These are phyloP conservation scores for Aspergillus fijiensis DNA, from an alignment of 2,329 filamentous ascomycete species.

Conservation along the genomic window DNA sequence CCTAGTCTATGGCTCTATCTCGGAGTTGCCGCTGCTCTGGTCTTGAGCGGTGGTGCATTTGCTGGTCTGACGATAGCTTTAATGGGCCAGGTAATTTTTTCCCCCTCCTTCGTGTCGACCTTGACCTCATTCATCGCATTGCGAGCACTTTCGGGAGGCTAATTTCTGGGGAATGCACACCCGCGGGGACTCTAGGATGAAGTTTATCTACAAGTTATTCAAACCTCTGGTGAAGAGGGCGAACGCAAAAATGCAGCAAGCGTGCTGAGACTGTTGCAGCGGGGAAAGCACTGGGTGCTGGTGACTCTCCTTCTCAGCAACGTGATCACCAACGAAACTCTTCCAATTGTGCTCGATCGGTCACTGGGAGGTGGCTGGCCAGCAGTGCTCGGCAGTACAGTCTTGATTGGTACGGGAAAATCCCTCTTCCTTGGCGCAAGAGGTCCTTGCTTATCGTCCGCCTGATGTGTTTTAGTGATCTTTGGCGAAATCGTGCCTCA, in stretches of 20 bases:
- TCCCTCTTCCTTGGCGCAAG: neutral
- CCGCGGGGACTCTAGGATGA: slow-evolving; percentile 64
- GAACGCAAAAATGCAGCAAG: slow-evolving; percentile 82
- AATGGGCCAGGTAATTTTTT: slow-evolving; percentile 59
- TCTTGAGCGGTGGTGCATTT: slow-evolving; percentile 87
- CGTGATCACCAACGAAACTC: slow-evolving; percentile 95
- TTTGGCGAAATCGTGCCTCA: slow-evolving; percentile 97
- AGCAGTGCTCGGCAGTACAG: slow-evolving; percentile 87
- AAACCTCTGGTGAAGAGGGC: slow-evolving; percentile 77
- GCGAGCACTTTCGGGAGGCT: neutral
- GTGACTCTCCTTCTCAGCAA: slow-evolving; percentile 93
- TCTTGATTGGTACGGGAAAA: slow-evolving; percentile 74
- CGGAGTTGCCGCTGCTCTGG: slow-evolving; percentile 73
- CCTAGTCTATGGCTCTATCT: slow-evolving; percentile 78
- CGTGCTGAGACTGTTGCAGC: slow-evolving; percentile 76
- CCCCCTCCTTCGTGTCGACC: neutral
- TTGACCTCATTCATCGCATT: slow-evolving; percentile 3
- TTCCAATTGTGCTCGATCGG: slow-evolving; percentile 91
- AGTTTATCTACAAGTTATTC: slow-evolving; percentile 94
- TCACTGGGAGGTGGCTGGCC: slow-evolving; percentile 93
- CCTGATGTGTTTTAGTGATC: slow-evolving; percentile 64
- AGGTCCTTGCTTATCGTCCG: slow-evolving; percentile 4
- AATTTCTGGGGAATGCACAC: neutral
- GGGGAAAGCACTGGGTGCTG: slow-evolving; percentile 96
- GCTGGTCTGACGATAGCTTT: slow-evolving; percentile 75